Evolutionary conservation across 2,329 filamentous ascomycete species (phyloP).

Genomic region (Albifimbria verrucaria): DNA sequence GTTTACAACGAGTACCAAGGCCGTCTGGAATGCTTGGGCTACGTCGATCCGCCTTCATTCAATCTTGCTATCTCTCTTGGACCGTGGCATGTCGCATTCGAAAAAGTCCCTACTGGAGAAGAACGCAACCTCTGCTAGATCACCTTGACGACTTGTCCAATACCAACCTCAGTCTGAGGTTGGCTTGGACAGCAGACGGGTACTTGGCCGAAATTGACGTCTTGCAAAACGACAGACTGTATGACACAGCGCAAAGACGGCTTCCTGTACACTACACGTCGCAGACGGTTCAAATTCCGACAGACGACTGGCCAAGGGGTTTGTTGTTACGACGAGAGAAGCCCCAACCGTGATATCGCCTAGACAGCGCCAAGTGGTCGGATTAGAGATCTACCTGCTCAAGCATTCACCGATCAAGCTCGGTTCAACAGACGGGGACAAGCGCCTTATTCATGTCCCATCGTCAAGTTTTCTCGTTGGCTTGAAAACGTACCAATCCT

Average conservation of each 20-base stretch:
- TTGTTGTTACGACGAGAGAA: neutral
- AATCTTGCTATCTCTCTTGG: neutral
- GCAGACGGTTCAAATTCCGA: neutral
- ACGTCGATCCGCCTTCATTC: neutral
- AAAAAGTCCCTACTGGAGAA: no score
- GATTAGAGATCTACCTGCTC: neutral
- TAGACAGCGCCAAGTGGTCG: neutral
- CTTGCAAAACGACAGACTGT: no score
- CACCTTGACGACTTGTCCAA: no score
- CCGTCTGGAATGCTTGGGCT: no score
- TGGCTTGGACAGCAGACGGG: no score
- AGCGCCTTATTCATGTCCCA: neutral
- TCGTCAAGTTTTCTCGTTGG: neutral
- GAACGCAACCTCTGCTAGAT: no score
- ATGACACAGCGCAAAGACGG: no score
- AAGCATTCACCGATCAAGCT: neutral
- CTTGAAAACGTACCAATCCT: neutral
- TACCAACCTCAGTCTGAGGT: no score
- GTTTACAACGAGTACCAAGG: neutral
- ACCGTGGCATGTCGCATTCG: no score
- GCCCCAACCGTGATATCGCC: neutral
- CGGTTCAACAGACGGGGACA: neutral
- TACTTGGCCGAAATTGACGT: no score
- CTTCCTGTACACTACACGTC: no score
- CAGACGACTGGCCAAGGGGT: neutral